These are phyloP conservation scores for Hyaloscypha hepaticicola DNA, from an alignment of 495 filamentous ascomycete genomes.

Conservation along the genomic window DNA sequence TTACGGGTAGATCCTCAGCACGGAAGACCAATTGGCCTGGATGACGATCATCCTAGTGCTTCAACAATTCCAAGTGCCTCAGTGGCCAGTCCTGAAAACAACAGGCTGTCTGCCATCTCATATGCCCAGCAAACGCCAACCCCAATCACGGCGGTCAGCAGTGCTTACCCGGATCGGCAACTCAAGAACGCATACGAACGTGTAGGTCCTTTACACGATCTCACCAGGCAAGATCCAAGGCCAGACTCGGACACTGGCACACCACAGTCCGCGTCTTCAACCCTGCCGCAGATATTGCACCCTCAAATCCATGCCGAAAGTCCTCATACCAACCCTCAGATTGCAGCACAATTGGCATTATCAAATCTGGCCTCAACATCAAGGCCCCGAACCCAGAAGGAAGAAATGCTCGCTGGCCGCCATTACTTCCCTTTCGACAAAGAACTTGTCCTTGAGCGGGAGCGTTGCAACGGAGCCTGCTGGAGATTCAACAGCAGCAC, in stretches of 20 bases:
- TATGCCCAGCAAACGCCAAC: constrained; percentile 45
- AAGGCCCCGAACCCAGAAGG: constrained; percentile 69
- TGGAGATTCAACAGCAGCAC: constrained; percentile 89
- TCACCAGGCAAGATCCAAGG: constrained; percentile 48
- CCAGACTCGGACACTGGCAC: constrained; percentile 29
- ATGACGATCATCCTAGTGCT: constrained; percentile 48
- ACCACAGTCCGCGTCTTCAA: constrained; percentile 33
- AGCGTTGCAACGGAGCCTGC: constrained; percentile 79
- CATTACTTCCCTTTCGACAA: constrained; percentile 75
- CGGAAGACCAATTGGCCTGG: constrained; percentile 40
- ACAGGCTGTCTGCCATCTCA: constrained; percentile 51
- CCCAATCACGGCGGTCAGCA: constrained; percentile 48
- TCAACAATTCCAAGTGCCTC: constrained; percentile 52
- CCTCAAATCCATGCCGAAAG: constrained; percentile 46
- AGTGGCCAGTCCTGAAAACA: constrained; percentile 51
- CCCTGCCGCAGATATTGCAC: constrained; percentile 42
- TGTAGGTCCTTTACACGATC: constrained; percentile 54
- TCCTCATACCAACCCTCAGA: constrained; percentile 48
- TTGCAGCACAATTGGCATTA: constrained; percentile 59
- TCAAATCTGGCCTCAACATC: constrained; percentile 46
- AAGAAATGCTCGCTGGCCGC: constrained; percentile 89
- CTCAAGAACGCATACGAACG: constrained; percentile 52
- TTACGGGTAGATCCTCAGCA: constrained; percentile 57
- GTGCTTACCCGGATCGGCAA: constrained; percentile 45
- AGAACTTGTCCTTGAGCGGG: constrained; percentile 80